These are phyloP conservation scores for Calocera viscosa DNA, from an alignment of 768 basidiomycete species.

Conservation along the genomic window DNA sequence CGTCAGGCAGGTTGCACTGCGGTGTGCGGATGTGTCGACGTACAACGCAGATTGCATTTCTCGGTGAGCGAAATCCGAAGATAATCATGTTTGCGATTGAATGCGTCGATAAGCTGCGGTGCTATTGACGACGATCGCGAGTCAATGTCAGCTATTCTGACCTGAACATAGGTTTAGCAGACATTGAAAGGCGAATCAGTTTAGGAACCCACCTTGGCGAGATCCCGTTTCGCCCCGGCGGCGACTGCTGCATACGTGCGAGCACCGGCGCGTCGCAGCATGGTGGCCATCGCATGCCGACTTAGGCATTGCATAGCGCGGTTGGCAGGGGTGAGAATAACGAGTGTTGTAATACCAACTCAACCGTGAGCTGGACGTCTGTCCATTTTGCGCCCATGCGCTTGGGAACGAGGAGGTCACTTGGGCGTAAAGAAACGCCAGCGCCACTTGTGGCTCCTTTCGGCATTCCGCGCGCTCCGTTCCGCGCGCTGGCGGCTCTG, in stretches of 20 bases:
- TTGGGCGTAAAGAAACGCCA: background rate
- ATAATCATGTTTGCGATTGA: constrained; percentile 62
- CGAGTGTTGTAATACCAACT: background rate
- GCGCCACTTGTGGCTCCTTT: background rate
- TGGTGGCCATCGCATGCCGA: background rate
- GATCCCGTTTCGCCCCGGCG: background rate
- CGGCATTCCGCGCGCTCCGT: background rate
- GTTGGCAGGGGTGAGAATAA: background rate
- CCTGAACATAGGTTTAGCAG: background rate
- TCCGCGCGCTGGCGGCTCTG: background rate
- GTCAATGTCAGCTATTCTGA: constrained; percentile 1
- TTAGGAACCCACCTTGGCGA: background rate
- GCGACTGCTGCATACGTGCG: background rate
- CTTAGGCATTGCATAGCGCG: background rate
- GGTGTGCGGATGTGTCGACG: constrained; percentile 15
- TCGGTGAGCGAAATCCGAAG: constrained; percentile 82
- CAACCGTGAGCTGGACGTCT: background rate
- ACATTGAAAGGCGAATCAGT: background rate
- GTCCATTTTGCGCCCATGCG: background rate
- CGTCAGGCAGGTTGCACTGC: constrained; percentile 13
- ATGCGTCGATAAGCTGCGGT: constrained; percentile 45
- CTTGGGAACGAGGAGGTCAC: background rate
- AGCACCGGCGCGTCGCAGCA: background rate
- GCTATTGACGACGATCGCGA: background rate
- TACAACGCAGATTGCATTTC: constrained; percentile 77